Evolutionary conservation across 345 rosid genomes (phyloP).

Genomic region (Orychophragmus violaceus): DNA sequence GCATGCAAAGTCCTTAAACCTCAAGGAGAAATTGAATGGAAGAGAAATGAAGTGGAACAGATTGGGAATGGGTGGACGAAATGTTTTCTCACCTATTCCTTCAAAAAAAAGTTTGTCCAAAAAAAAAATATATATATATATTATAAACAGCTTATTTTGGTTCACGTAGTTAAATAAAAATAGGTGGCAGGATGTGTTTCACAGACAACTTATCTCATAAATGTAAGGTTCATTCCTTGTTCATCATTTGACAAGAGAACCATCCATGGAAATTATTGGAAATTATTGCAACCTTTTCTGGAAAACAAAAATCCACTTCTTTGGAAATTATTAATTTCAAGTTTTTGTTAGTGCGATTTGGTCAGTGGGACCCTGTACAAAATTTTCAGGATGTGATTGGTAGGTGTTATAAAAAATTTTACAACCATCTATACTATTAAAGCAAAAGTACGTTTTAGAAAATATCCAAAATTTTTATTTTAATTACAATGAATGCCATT

Average conservation of each 20-base stretch:
- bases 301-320: neutral
- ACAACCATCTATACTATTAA: too few species aligned
- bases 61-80: conserved; percentile 59
- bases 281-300: neutral
- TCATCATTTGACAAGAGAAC: conserved; percentile 4
- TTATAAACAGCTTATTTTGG: neutral
- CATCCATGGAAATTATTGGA: neutral
- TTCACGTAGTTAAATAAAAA: neutral
- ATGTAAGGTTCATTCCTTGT: neutral
- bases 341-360: conserved; percentile 1
- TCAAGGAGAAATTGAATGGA: conserved; percentile 35
- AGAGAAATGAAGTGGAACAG: conserved; percentile 36
- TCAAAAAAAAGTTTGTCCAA: too few species aligned
- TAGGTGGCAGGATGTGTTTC: conserved; percentile 9
- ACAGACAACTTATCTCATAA: conserved; percentile 1
- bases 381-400: too few species aligned
- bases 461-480: too few species aligned
- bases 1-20: neutral
- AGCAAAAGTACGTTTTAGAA: too few species aligned
- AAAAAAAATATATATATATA: too few species aligned
- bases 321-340: neutral
- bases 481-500: too few species aligned
- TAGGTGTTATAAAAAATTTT: too few species aligned
- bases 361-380: neutral
- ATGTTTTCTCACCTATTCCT: conserved; percentile 9